Evolutionary conservation across 495 filamentous ascomycete genomes (phyloP), one percentile per base, ranked within the genome.

Genomic region (Aspergillus haitiensis): DNA sequence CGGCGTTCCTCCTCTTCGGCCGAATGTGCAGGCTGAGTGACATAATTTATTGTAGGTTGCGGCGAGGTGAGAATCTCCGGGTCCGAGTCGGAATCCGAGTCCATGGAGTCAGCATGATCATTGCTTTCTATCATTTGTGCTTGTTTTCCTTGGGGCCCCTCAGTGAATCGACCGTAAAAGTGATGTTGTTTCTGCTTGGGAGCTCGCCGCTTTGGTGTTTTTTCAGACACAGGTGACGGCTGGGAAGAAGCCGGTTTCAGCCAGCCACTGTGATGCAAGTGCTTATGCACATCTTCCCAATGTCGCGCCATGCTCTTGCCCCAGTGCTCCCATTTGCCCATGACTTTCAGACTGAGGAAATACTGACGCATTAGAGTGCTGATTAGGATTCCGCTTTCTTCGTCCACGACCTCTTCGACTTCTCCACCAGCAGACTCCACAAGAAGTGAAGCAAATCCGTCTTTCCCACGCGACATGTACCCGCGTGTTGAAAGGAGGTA

Each of bases 401-500:
- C 92, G 31, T 81, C 82, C 16, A 97, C 85, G 15, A 96, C 65
- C 67, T 91, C 89, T 64, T 90, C 86, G 3, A 87, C 88, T 11
- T 79, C 70, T 8, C 91, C 92, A 21, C 89, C 90, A 62, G 88
- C 86, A 1, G 83, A 78, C 53, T 86, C 65, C 0, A 88, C 78
- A 8, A 92, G 79, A 8, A 97, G 79, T 18, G 87, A 88, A 1
- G 78, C 73, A 66, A 88, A 97, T 1, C 92, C 92, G 65, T 97
- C 90, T 71, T 93, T 96, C 10, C 92, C 92, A 10, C 88, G 84
- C 6, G 76, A 84, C 91, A 96, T 95, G 68, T 95, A 93, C 0
- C 88, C 90, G 13, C 92, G 75, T 0, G 92, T 96, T 27, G 86
- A 84, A 1, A 96, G 69, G 9, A 76, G 78, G 60, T 96, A 96